Evolutionary conservation across 73 alveolate genomes (phyloP), one percentile per base, ranked within the genome.

Genomic region (Blepharisma stoltei): DNA sequence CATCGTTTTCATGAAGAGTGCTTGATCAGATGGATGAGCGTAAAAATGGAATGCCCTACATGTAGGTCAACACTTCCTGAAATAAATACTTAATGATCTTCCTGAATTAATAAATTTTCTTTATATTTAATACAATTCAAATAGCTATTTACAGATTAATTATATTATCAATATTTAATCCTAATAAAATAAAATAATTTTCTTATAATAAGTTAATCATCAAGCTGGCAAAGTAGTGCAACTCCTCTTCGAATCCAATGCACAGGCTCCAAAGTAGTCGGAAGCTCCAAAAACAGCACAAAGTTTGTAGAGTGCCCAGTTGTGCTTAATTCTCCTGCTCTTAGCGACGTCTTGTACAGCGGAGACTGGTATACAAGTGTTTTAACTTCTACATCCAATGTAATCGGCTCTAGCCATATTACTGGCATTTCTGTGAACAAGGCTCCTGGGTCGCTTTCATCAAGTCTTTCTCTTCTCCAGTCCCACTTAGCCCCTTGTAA

Each of bases 231-330:
- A 38, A 89, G 83, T 49, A 89, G 71, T n/a, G 99, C 99, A 21
- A 97, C 99, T 6, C 99, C 99, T 55, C 99, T 98, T 69, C 97
- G 94, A 47, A 97, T 94, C 99, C 99, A 97, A 8, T 90, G 95
- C 80, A 92, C 96, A 25, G 95, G 97, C 78, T 84, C 90, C 55
- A 92, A 97, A 46, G 84, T 86, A 41, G 99, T 70, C 7, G 99
- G 99, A 71, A 98, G 88, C 84, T 97, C 99, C 78, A 95, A 89
- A 71, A 89, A 86, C 90, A 97, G 84, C 0, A 98, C 99, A 88
- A 94, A 98, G 97, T 98, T 98, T 20, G 99, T 98, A 67, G 99
- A 92, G 92, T 98, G 99, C 8, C 97, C 99, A 43, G 99, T 97
- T 6, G 99, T 97, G 60, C 97, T 87, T 32, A 97, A 86, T 67